Evolutionary conservation across 257 asterid species (phyloP).

Genomic region (Hygrophila difformis): DNA sequence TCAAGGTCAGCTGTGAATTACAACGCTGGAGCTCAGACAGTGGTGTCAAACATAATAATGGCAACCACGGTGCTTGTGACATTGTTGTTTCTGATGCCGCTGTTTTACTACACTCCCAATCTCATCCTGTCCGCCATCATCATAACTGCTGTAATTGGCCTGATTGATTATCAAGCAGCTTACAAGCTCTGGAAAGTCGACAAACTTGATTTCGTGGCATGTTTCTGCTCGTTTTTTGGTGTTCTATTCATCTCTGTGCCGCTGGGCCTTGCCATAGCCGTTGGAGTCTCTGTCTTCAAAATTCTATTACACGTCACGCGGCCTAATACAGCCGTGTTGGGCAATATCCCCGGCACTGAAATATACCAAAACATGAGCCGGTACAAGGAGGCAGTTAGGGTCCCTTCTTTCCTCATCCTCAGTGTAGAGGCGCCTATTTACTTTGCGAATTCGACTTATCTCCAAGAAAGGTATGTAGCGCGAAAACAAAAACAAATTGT

Average conservation of each 20-base stretch:
- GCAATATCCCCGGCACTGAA: conserved; percentile 80
- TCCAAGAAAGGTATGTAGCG: conserved; percentile 64
- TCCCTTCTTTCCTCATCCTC: conserved; percentile 62
- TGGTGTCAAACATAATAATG: conserved; percentile 77
- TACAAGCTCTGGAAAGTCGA: conserved; percentile 77
- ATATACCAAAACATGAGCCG: conserved; percentile 57
- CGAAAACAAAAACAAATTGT: neutral
- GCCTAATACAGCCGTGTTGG: conserved; percentile 67
- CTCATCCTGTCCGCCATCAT: conserved; percentile 81
- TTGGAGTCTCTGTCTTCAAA: conserved; percentile 92
- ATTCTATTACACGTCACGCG: conserved; percentile 79
- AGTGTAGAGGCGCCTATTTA: conserved; percentile 82
- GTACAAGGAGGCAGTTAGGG: conserved; percentile 59
- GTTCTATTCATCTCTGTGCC: conserved; percentile 97
- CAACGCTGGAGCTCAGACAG: conserved; percentile 84
- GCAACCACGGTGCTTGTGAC: conserved; percentile 79
- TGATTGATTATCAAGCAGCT: conserved; percentile 77
- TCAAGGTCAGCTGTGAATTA: conserved; percentile 91
- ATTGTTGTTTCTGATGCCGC: conserved; percentile 78
- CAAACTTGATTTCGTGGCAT: conserved; percentile 82
- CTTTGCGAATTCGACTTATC: conserved; percentile 79
- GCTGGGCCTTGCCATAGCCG: conserved; percentile 87
- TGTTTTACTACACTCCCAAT: conserved; percentile 80
- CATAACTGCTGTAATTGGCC: conserved; percentile 84
- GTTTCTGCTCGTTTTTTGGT: conserved; percentile 77